Percentiles rank a stretch among this genome's conserved stretches.
Conservation (phyloP, 768 basidiomycete genomes). For the Calvatia gigantea region DNA sequence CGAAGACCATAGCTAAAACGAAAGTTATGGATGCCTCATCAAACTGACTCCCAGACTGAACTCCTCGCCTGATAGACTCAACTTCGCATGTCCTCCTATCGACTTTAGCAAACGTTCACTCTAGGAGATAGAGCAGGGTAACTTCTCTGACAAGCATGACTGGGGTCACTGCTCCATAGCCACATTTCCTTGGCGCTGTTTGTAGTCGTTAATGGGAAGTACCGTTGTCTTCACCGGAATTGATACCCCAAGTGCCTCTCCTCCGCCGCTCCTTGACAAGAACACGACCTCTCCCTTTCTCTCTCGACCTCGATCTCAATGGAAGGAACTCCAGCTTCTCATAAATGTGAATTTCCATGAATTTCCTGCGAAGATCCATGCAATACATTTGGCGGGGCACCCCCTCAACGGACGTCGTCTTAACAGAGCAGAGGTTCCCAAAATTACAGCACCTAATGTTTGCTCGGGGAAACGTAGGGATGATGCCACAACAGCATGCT, state of each 20-base stretch:
- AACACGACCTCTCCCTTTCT: not conserved
- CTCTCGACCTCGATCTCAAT: not conserved
- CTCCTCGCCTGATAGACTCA: not conserved
- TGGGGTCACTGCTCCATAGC: not conserved
- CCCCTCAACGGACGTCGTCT: not conserved
- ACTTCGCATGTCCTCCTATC: constrained; percentile 10
- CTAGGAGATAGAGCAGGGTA: not conserved
- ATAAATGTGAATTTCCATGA: not conserved
- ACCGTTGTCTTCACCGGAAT: not conserved
- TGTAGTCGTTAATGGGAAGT: not conserved
- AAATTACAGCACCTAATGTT: not conserved
- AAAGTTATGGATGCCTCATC: not conserved
- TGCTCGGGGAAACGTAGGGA: not conserved
- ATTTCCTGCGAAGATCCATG: not conserved
- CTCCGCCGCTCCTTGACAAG: not conserved
- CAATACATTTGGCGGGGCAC: not conserved
- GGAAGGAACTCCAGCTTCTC: not conserved
- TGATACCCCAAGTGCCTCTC: constrained; percentile 1
- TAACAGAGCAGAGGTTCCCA: not conserved
- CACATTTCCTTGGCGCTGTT: not conserved
- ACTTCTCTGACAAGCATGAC: not conserved
- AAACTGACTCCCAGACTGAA: not conserved
- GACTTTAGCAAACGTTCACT: not conserved
- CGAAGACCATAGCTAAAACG: not conserved
- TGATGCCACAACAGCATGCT: no score